phyloP scores from a whole-genome alignment of 164 flowering plant species.

The Amborella trichopoda region DNA sequence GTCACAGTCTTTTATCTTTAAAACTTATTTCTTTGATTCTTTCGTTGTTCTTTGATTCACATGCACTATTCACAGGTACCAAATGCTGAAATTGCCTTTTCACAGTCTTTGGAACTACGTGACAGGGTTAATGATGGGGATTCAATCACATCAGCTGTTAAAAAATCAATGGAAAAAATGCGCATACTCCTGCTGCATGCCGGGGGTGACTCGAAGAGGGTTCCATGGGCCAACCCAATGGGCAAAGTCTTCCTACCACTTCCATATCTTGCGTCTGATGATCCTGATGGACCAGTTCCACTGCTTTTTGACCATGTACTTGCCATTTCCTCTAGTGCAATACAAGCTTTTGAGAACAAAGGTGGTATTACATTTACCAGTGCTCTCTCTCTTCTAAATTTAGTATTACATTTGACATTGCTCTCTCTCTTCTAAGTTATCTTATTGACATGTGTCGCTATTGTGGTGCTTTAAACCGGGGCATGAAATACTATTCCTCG shows the following conservation, averaged over 20 bases:
- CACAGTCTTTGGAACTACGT: conserved; percentile 16
- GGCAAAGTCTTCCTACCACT: conserved; percentile 97
- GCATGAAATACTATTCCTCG: too few species aligned
- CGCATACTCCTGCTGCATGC: conserved; percentile 95
- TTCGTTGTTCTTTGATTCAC: too few species aligned
- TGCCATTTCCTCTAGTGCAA: conserved; percentile 89
- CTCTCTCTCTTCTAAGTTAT: too few species aligned
- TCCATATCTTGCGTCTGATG: conserved; percentile 90
- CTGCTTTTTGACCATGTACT: conserved; percentile 96
- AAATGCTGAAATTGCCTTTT: conserved; percentile 14
- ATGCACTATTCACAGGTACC: conserved; percentile 30
- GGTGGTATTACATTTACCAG: too few species aligned
- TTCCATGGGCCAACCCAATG: conserved; percentile 99
- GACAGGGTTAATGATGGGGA: conserved; percentile 18
- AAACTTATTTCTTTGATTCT: too few species aligned
- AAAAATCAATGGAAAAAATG: conserved; percentile 34
- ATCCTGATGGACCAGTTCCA: conserved; percentile 98
- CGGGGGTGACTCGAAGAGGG: conserved; percentile 99
- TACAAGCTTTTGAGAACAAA: conserved; percentile 74
- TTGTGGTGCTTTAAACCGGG: too few species aligned
- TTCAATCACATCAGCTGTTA: conserved; percentile 15
- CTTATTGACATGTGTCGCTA: too few species aligned
- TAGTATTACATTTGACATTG: too few species aligned
- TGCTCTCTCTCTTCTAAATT: too few species aligned
- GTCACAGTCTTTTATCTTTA: too few species aligned